phyloP scores from a whole-genome alignment of 345 rosid genomes.

The Moricandia arvensis region DNA sequence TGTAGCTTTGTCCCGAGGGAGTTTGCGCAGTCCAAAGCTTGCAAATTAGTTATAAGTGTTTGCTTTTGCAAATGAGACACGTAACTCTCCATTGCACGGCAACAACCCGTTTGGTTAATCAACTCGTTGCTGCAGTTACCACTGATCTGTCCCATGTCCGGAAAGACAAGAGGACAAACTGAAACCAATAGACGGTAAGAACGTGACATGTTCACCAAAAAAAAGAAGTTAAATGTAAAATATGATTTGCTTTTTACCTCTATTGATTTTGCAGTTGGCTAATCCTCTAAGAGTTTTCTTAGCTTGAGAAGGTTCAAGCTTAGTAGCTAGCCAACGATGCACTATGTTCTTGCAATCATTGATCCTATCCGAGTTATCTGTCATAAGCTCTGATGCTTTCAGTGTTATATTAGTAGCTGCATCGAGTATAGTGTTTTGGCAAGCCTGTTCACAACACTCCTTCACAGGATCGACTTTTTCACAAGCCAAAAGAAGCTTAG shows the following conservation, averaged over 20 bases:
- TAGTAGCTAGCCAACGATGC: conserved; percentile 84
- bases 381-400: conserved; percentile 55
- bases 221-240: background rate
- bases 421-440: conserved; percentile 81
- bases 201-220: background rate
- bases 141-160: conserved; percentile 62
- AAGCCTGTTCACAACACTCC: conserved; percentile 82
- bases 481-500: conserved; percentile 78
- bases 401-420: conserved; percentile 68
- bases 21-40: conserved; percentile 87
- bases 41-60: conserved; percentile 87
- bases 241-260: conserved; percentile 47
- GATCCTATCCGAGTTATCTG: conserved; percentile 59
- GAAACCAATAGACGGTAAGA: conserved; percentile 15
- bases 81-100: conserved; percentile 75
- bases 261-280: conserved; percentile 83
- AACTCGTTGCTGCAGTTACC: conserved; percentile 58
- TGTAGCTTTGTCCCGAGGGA: conserved; percentile 66
- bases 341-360: conserved; percentile 71
- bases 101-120: conserved; percentile 64
- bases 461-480: conserved; percentile 76
- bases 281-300: conserved; percentile 80
- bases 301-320: conserved; percentile 57
- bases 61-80: conserved; percentile 94
- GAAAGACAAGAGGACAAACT: conserved; percentile 93